phyloP scores from a whole-genome alignment of 768 basidiomycete species.

The Cubamyces sp. region DNA sequence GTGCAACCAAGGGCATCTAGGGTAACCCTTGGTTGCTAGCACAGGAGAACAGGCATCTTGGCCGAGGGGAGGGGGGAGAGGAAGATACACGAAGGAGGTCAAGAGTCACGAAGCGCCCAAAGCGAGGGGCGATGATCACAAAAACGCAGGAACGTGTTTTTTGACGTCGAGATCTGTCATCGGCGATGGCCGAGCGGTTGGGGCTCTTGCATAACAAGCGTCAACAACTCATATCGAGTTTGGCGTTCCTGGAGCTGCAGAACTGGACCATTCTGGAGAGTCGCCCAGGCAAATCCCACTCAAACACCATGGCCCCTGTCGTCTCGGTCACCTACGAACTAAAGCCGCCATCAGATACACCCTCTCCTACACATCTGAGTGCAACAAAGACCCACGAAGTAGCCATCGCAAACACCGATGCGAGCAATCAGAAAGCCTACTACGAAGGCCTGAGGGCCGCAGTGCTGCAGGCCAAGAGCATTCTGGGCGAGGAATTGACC shows the following conservation, averaged over 20 bases:
- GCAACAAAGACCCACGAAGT: constrained; percentile 34
- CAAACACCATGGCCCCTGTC: constrained; percentile 28
- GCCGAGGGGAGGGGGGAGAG: constrained; percentile 16
- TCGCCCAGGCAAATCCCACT: constrained; percentile 9
- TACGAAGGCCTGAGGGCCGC: constrained; percentile 54
- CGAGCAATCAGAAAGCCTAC: constrained; percentile 40
- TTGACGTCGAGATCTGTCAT: constrained; percentile 12
- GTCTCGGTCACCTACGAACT: constrained; percentile 50
- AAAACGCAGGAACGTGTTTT: constrained; percentile 18
- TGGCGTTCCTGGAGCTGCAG: neutral
- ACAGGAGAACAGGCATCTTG: constrained; percentile 56
- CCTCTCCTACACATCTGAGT: constrained; percentile 28
- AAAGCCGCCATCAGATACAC: constrained; percentile 42
- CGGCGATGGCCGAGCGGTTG: constrained; percentile 29
- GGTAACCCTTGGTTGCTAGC: constrained; percentile 53
- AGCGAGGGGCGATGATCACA: neutral
- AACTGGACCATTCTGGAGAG: too few species aligned
- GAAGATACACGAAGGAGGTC: constrained; percentile 3
- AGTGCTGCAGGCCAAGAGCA: constrained; percentile 54
- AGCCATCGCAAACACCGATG: constrained; percentile 18
- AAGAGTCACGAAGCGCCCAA: neutral
- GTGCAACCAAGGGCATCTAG: constrained; percentile 41
- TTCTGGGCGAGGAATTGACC: constrained; percentile 70
- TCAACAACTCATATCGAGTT: constrained; percentile 10
- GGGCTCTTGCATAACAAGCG: constrained; percentile 13